Percentiles rank a stretch among this genome's conserved stretches.
phyloP scores from a whole-genome alignment of 2,329 filamentous ascomycete genomes.

The Orbilia javanica region DNA sequence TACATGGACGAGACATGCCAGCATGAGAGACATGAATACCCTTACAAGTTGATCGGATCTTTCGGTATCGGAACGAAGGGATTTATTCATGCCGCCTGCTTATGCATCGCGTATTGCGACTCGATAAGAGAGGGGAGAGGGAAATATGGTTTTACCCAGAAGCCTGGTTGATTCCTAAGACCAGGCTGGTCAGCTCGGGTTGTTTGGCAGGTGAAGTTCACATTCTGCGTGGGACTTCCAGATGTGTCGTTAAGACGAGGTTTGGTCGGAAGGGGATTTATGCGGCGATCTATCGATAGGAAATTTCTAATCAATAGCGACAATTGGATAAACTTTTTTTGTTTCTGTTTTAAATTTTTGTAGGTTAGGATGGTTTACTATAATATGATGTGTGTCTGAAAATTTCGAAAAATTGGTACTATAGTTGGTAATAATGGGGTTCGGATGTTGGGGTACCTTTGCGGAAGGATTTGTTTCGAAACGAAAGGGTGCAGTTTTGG shows the following conservation, averaged over 20 bases:
- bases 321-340: too few relatives aligned
- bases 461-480: slow-evolving; percentile 36
- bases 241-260: not conserved
- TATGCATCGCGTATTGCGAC: slow-evolving; percentile 15
- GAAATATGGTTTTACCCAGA: not conserved
- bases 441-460: slow-evolving; percentile 9
- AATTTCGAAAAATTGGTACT: not conserved
- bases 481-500: not conserved
- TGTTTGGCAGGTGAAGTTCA: slow-evolving; percentile 7
- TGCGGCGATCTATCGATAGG: slow-evolving; percentile 29
- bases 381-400: too few relatives aligned
- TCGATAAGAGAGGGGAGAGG: not conserved
- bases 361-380: too few relatives aligned
- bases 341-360: too few relatives aligned
- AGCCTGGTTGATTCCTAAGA: slow-evolving; percentile 21
- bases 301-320: too few relatives aligned
- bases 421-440: not conserved
- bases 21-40: too few relatives aligned
- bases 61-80: slow-evolving; percentile 12
- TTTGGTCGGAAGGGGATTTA: not conserved
- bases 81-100: not conserved
- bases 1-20: too few relatives aligned
- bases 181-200: not conserved
- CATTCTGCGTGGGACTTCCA: slow-evolving; percentile 19
- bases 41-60: not conserved